Evolutionary conservation across 495 filamentous ascomycete genomes (phyloP), one percentile per base, ranked within the genome.

Genomic region (Aspergillus cristatus): DNA sequence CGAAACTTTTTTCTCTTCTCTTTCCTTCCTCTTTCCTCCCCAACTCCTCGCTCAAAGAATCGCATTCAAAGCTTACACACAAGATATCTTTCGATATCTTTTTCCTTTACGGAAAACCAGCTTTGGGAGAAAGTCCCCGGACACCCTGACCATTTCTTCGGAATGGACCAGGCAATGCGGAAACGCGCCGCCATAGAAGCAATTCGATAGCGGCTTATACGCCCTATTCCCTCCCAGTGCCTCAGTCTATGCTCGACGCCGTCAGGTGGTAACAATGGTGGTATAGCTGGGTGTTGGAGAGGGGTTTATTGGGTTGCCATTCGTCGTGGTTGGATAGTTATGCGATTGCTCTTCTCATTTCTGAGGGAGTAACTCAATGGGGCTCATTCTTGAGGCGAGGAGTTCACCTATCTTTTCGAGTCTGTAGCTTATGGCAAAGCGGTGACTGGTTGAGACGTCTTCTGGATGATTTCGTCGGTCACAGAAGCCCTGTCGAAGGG

Each of bases 61-160:
- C 91, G 91, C 88, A 86, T 76, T 93, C 88, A 82, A 94, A 97
- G 91, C 87, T 84, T 58, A 93, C 91, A 82, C 68, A 93, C 86
- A 79, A 91, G 76, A 77, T 61, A 58, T 59, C 47, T 41, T 46
- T 48, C 47, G 24, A 29, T 17, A 32, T 42, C 45, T 41, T 42
- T 41, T 42, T 53, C 55, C 51, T 37, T 58, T 48, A 55, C 54
- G 46, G 59, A n/a, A 55, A 46, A 55, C 41, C 43, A 59, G 86
- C 86, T 95, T 94, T 84, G 86, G 91, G 90, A 91, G 87, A 98
- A 98, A 98, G 91, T 98, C 91, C 91, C 89, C 91, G 90, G 91
- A 97, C 88, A 82, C 46, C 76, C 74, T 75, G 75, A 67, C 66
- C 64, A 48, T 51, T 52, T 47, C 37, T n/a, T n/a, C n/a, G n/a